Base-by-base conservation (phyloP, 306 rosid genomes). In the Cercis canadensis region DNA sequence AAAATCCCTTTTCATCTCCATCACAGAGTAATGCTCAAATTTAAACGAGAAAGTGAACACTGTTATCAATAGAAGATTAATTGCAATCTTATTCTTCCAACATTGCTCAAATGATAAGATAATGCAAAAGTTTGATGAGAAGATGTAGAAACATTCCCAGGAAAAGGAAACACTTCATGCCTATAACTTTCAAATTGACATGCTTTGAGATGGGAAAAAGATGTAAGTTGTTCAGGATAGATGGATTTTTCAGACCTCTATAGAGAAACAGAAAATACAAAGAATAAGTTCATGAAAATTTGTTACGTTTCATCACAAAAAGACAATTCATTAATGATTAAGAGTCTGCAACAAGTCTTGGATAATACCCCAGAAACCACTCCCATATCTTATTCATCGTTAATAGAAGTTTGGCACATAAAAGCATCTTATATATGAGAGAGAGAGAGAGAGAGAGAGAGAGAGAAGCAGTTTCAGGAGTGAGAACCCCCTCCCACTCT, bases 161-260 rank as follows among this genome's bases (percentile, higher is more conserved):
- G n/a, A n/a, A n/a, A n/a, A n/a, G n/a, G n/a, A n/a, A n/a, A n/a
- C n/a, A n/a, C n/a, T n/a, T n/a, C n/a, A n/a, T n/a, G n/a, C n/a
- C n/a, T n/a, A n/a, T n/a, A n/a, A n/a, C 75, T 57, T 57, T 2
- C 66, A 45, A 44, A 58, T 49, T 40, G 67, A 55, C 45, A 34
- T 31, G 76, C 15, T n/a, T 52, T 4, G 19, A 34, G 57, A 61
- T 55, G 18, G n/a, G 5, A 52, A 32, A 31, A 14, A 31, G 19
- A 11, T 32, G 19, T 16, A 11, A 8, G 21, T 19, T 19, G 4
- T 4, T 59, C 14, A 10, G 11, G 64, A n/a, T 13, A 3, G 43
- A 32, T 33, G 44, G 29, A 36, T 57, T 46, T 15, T 9, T 58
- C 56, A 67, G 59, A 47, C n/a, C 53, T 47, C 29, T 19, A 11